These are phyloP conservation scores for Arabis hirsuta DNA, from an alignment of 345 rosid species.

Conservation along the genomic window DNA sequence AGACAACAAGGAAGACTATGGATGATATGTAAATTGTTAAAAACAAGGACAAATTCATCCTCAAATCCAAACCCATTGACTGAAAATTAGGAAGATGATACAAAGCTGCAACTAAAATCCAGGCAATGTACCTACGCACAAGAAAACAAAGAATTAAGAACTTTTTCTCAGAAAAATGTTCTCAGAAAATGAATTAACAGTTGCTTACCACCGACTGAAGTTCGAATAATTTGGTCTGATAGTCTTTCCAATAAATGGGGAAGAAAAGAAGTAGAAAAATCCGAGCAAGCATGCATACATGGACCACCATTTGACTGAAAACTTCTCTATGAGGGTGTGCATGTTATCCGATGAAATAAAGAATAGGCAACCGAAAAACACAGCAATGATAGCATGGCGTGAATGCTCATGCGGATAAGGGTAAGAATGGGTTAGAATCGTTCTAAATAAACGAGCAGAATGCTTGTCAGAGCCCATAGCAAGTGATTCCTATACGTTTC, in stretches of 20 bases:
- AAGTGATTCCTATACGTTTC: slow-evolving; percentile 5
- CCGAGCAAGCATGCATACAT: slow-evolving; percentile 98
- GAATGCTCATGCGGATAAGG: slow-evolving; percentile 99
- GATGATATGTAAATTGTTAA: slow-evolving; percentile 85
- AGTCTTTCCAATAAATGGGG: slow-evolving; percentile 95
- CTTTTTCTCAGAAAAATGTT: not conserved
- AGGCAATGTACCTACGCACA: slow-evolving; percentile 84
- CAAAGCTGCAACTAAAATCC: slow-evolving; percentile 98
- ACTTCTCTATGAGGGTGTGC: slow-evolving; percentile 91
- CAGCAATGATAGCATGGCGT: slow-evolving; percentile 95
- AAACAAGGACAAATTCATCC: slow-evolving; percentile 98
- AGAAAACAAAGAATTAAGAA: not conserved
- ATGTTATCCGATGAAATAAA: slow-evolving; percentile 97
- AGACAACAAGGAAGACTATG: slow-evolving; percentile 85
- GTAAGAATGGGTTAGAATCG: slow-evolving; percentile 75
- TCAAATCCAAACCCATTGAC: slow-evolving; percentile 98
- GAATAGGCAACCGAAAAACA: slow-evolving; percentile 87
- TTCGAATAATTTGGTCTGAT: slow-evolving; percentile 95
- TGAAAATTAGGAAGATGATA: slow-evolving; percentile 99
- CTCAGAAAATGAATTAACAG: slow-evolving; percentile 14
- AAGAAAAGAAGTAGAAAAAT: slow-evolving; percentile 97
- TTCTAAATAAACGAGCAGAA: slow-evolving; percentile 65
- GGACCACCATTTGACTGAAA: slow-evolving; percentile 97
- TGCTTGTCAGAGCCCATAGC: slow-evolving; percentile 65
- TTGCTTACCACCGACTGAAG: slow-evolving; percentile 90